Percentiles rank a stretch among this genome's conserved stretches.
Conservation (phyloP, 371 early-diverging fungal species). For the Actinomucor elegans region DNA sequence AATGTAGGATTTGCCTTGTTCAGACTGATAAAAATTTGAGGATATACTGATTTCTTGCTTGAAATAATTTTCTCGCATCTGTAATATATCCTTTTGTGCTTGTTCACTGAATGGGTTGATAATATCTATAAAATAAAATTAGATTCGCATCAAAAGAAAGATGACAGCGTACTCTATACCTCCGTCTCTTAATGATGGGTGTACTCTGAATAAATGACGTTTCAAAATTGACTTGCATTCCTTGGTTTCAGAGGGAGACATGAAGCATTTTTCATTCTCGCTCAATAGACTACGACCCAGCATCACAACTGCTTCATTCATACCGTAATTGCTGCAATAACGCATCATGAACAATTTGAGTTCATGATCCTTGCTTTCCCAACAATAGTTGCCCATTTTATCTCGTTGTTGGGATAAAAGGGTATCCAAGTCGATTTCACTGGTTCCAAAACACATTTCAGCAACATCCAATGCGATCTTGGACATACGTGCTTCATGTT, state of each 20-base stretch:
- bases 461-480: too few relatives aligned
- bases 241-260: too few relatives aligned
- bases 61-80: background rate
- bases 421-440: background rate
- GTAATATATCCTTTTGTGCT: background rate
- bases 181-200: too few relatives aligned
- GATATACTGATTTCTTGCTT: background rate
- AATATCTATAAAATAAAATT: background rate
- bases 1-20: background rate
- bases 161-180: too few relatives aligned
- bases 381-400: conserved; percentile 4
- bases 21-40: background rate
- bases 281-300: background rate
- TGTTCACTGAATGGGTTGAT: background rate
- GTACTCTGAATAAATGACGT: too few relatives aligned
- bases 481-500: background rate
- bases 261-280: too few relatives aligned
- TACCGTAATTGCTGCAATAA: background rate
- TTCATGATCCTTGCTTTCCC: background rate
- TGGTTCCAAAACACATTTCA: background rate
- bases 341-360: conserved; percentile 4
- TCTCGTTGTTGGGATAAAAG: background rate
- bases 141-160: too few relatives aligned
- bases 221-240: too few relatives aligned
- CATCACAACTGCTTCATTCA: background rate